Base-by-base conservation (phyloP, 1,139 yeast species). In the Nakaseomyces nivariensis region DNA sequence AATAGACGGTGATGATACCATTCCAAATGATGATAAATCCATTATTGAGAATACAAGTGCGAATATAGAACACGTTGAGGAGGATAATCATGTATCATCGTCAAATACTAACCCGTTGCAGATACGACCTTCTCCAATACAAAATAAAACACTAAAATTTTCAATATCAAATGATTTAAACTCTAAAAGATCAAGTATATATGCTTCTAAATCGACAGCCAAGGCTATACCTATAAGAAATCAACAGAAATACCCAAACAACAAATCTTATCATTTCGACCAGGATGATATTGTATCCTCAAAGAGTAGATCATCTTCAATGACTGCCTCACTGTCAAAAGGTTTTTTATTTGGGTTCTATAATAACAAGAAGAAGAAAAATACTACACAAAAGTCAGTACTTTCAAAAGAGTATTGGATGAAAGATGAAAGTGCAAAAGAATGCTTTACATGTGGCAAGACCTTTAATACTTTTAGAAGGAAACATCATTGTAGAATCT, bases 401-500 rank as follows among this genome's bases (percentile, higher is more conserved):
- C 71, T 81, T 2, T 82, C 85, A 0, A 76, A 76, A 48, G 86
- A 85, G 60, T 87, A 85, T 62, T 87, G 96, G 96, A 87, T 87
- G 95, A 85, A 86, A 63, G 95, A 87, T 66, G 86, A 87, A 47
- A 84, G 85, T 61, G 92, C 89, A 0, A 76, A 82, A 5, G 92
- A 86, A 54, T 87, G 96, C 61, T 81, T 86, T 54, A 76, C 82
- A 37, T 87, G 96, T 61, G 83, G 84, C 48, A 76, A 79, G 51
- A 77, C 81, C 0, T 87, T 87, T 62, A 79, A 86, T 6, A 75
- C 84, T 0, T 92, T 90, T 67, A 72, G 97, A 62, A 74, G 98
- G 57, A 86, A 87, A 57, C 98, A 92, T 64, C 98, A 92, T 66
- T 92, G 98, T 62, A 72, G 98, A 47, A 82, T 90, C 48, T 92